phyloP scores from a whole-genome alignment of 2,329 filamentous ascomycete genomes.

The Lizonia empirigonia region DNA sequence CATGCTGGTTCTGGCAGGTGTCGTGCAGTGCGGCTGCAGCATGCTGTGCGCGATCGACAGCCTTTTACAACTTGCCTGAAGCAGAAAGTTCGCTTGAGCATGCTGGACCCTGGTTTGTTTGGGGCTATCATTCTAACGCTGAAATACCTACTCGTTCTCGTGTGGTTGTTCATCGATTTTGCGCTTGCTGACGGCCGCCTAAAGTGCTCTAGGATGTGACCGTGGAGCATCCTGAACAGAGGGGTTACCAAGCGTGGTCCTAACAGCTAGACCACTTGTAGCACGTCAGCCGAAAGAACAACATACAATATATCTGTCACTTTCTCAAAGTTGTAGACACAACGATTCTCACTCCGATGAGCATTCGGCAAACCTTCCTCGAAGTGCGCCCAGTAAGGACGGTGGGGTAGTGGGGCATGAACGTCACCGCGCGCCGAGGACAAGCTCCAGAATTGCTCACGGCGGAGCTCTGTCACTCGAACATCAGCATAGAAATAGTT shows the following conservation, averaged over 20 bases:
- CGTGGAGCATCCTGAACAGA: no score
- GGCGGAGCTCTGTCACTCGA: slow-evolving; percentile 16
- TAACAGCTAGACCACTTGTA: no score
- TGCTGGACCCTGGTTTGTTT: background rate
- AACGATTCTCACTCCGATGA: background rate
- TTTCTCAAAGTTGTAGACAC: no score
- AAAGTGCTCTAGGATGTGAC: no score
- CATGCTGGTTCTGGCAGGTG: slow-evolving; percentile 16
- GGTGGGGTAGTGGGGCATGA: slow-evolving; percentile 11
- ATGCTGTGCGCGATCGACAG: background rate
- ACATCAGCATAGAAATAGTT: slow-evolving; percentile 9
- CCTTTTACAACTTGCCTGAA: background rate
- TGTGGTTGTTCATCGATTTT: background rate
- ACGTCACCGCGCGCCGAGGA: slow-evolving; percentile 9
- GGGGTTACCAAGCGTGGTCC: no score
- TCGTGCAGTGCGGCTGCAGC: slow-evolving; percentile 7
- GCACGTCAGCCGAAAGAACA: no score
- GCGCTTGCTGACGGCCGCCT: no score
- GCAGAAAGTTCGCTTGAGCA: background rate
- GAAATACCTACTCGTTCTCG: background rate
- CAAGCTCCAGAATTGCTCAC: slow-evolving; percentile 7
- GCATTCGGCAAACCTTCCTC: slow-evolving; percentile 10
- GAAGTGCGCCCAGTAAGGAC: background rate
- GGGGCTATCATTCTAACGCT: background rate
- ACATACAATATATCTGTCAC: no score